Conservation (phyloP, 345 rosid genomes). For the Populus alba region DNA sequence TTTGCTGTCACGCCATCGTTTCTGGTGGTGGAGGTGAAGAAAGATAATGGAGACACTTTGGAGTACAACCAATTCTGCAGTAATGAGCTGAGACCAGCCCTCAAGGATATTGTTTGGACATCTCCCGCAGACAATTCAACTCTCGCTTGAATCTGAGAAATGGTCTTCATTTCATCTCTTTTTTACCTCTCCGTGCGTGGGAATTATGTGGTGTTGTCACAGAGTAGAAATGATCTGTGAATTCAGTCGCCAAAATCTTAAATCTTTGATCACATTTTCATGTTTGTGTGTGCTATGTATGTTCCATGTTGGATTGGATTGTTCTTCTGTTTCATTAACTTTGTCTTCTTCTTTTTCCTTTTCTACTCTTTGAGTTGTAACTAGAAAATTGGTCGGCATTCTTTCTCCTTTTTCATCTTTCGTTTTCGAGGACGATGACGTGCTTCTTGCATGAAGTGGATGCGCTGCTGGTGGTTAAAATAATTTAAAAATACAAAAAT, state of each 20-base stretch:
- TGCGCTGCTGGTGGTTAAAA: no score
- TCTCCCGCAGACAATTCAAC: conserved; percentile 42
- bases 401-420: no score
- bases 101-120: conserved; percentile 84
- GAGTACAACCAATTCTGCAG: conserved; percentile 89
- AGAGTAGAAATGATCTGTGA: neutral
- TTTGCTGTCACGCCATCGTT: conserved; percentile 75
- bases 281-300: neutral
- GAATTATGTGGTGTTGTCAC: neutral
- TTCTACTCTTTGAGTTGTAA: no score
- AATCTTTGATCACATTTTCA: neutral
- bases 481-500: no score
- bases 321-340: neutral
- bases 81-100: conserved; percentile 82
- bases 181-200: neutral
- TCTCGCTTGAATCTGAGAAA: conserved; percentile 32
- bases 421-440: no score
- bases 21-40: conserved; percentile 82
- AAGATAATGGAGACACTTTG: conserved; percentile 79
- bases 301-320: neutral
- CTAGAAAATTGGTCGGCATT: no score
- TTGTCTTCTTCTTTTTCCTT: neutral
- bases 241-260: neutral
- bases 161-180: neutral
- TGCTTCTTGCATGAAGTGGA: no score